Percentiles rank a stretch among this genome's conserved stretches.
These are phyloP conservation scores for Stenogyne calaminthoides DNA, from an alignment of 305 asterid genomes.

Conservation along the genomic window DNA sequence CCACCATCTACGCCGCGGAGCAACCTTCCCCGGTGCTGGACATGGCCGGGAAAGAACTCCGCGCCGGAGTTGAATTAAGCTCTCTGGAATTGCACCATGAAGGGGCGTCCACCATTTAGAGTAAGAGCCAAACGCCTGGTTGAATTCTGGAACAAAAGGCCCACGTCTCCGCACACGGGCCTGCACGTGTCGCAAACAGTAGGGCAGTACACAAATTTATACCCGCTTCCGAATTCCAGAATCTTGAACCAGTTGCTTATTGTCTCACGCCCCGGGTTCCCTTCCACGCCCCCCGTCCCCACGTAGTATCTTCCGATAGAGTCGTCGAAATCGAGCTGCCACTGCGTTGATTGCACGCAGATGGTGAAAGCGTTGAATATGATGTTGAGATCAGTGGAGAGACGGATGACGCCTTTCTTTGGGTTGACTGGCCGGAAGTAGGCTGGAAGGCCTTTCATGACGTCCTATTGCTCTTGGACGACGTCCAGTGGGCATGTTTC, in stretches of 20 bases:
- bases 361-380: constrained; percentile 41
- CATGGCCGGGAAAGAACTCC: constrained; percentile 36
- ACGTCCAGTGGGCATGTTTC: constrained; percentile 56
- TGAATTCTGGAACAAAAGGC: constrained; percentile 40
- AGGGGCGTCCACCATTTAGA: constrained; percentile 33
- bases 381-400: constrained; percentile 53
- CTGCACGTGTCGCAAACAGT: constrained; percentile 53
- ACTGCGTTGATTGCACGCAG: constrained; percentile 48
- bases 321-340: constrained; percentile 47
- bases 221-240: constrained; percentile 36
- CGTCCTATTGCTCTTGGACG: constrained; percentile 43
- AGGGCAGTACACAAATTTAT: constrained; percentile 61
- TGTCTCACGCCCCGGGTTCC: constrained; percentile 50
- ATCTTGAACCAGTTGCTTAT: constrained; percentile 74
- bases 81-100: constrained; percentile 35
- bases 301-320: constrained; percentile 35
- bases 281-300: constrained; percentile 55
- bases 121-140: constrained; percentile 48
- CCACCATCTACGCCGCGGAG: constrained; percentile 30
- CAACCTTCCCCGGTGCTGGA: constrained; percentile 43
- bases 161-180: constrained; percentile 52
- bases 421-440: constrained; percentile 43
- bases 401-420: constrained; percentile 39
- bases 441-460: constrained; percentile 50
- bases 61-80: constrained; percentile 35